Evolutionary conservation across 2,329 filamentous ascomycete species (phyloP).

Genomic region (Alternaria incomplexa): DNA sequence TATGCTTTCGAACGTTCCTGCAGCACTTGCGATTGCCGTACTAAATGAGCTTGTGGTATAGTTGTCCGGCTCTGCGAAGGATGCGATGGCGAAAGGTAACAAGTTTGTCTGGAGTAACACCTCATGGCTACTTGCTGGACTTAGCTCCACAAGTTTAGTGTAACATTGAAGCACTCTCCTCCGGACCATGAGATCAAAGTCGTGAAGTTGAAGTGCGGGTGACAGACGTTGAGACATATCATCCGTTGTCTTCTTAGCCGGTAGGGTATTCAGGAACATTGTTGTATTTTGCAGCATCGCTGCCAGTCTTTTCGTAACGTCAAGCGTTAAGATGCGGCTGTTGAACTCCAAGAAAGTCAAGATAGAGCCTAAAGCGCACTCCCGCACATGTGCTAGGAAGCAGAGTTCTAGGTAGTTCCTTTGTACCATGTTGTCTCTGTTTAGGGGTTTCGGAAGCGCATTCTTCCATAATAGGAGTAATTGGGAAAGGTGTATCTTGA

Average conservation of each 20-base stretch:
- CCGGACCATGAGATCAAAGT: constrained; percentile 92
- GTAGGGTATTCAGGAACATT: constrained; percentile 83
- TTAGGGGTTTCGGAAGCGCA: constrained; percentile 90
- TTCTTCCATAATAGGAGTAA: constrained; percentile 96
- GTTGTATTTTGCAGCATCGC: constrained; percentile 95
- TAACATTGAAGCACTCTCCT: constrained; percentile 94
- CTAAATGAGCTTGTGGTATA: constrained; percentile 85
- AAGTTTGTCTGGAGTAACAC: constrained; percentile 89
- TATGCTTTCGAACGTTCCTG: constrained; percentile 87
- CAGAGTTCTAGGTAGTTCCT: constrained; percentile 86
- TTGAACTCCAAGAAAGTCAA: constrained; percentile 94
- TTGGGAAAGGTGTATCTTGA: constrained; percentile 97
- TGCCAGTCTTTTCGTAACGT: constrained; percentile 91
- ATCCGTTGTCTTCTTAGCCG: constrained; percentile 81
- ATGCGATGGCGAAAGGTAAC: constrained; percentile 84
- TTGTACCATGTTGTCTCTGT: constrained; percentile 86
- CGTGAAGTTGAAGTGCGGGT: constrained; percentile 84
- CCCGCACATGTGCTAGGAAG: constrained; percentile 91
- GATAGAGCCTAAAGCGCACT: constrained; percentile 91
- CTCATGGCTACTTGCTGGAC: constrained; percentile 83
- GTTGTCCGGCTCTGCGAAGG: constrained; percentile 91
- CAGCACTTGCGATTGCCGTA: constrained; percentile 87
- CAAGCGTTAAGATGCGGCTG: constrained; percentile 85
- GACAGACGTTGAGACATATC: constrained; percentile 84
- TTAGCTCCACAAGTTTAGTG: constrained; percentile 85